These are phyloP conservation scores for Salix purpurea DNA, from an alignment of 345 rosid genomes.

Conservation along the genomic window DNA sequence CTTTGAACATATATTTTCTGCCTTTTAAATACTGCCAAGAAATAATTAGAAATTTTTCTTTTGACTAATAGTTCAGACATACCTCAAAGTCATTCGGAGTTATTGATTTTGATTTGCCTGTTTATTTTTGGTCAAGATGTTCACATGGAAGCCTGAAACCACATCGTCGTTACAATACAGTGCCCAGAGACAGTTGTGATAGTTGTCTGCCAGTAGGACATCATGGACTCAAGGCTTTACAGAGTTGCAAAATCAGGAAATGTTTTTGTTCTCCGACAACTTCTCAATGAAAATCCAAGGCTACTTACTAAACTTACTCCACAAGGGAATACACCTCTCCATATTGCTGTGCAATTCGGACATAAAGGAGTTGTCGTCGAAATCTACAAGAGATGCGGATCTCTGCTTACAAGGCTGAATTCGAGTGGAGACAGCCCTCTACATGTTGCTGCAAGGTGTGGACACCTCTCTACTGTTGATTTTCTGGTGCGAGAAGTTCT, in stretches of 20 bases:
- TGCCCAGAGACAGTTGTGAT: too few relatives aligned
- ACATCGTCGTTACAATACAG: too few relatives aligned
- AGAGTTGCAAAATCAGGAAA: background rate
- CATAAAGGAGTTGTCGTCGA: conserved; percentile 3
- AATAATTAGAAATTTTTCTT: too few relatives aligned
- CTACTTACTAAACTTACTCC: conserved; percentile 4
- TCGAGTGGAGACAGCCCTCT: conserved; percentile 22
- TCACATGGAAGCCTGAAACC: too few relatives aligned
- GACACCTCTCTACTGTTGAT: conserved; percentile 12
- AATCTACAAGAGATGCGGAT: conserved; percentile 5
- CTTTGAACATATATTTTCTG: too few relatives aligned
- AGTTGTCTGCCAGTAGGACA: background rate
- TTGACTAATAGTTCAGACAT: too few relatives aligned
- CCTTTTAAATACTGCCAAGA: too few relatives aligned
- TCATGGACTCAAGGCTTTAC: background rate
- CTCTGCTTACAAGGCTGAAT: conserved; percentile 17
- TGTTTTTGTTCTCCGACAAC: background rate
- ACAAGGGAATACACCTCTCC: conserved; percentile 24
- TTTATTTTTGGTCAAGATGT: too few relatives aligned
- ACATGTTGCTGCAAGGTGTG: conserved; percentile 21
- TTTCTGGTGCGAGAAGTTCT: conserved; percentile 2
- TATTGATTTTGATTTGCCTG: too few relatives aligned
- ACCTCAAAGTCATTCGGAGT: too few relatives aligned
- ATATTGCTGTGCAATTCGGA: conserved; percentile 21
- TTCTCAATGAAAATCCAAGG: background rate